Base-by-base conservation (phyloP, 331 rosid genomes). In the Dryas integrifolia region DNA sequence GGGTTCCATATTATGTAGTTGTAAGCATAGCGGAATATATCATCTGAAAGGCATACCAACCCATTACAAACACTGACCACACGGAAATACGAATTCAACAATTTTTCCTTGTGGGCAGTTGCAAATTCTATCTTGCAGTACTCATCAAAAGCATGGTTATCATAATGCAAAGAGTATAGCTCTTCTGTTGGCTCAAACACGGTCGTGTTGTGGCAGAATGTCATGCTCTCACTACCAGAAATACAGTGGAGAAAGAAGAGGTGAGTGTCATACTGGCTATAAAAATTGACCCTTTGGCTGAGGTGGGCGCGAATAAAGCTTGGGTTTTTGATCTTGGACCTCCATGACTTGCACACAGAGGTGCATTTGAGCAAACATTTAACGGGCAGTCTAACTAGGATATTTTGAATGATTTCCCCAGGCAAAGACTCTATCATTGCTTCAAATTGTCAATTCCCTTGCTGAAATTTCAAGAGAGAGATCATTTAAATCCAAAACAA, bases 1-100 rank as follows among this genome's bases (percentile, higher is more conserved):
- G 85, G 87, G 76, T 80, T 84, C 73, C 83, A 80, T 1, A 84
- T 6, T 11, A 60, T 5, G 39, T 74, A 67, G 1, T 15, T 4
- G 3, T 15, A 0, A n/a, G 1, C 1, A 18, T 40, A 67, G 9
- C 4, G 16, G 0, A 10, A 0, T 0, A 60, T 16, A 66, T 38
- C 41, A 50, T 67, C 72, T 0, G 51, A 43, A 51, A 80, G 4
- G 73, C 78, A 84, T 0, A 84, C 41, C 30, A 77, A 45, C 16
- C 79, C 82, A 6, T 74, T 50, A 41, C 70, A 80, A 67, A 48
- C 56, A 4, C 78, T 70, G 2, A 72, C 67, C 18, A 73, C 70
- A 21, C 72, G 72, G 1, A 67, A 0, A 18, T 8, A 0, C 5
- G 11, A 5, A 40, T 70, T 70, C 2, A 21, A 18, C 21, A 44